Evolutionary conservation across 805 yeast species (phyloP).

Genomic region (Aciculoconidium aculeatum): DNA sequence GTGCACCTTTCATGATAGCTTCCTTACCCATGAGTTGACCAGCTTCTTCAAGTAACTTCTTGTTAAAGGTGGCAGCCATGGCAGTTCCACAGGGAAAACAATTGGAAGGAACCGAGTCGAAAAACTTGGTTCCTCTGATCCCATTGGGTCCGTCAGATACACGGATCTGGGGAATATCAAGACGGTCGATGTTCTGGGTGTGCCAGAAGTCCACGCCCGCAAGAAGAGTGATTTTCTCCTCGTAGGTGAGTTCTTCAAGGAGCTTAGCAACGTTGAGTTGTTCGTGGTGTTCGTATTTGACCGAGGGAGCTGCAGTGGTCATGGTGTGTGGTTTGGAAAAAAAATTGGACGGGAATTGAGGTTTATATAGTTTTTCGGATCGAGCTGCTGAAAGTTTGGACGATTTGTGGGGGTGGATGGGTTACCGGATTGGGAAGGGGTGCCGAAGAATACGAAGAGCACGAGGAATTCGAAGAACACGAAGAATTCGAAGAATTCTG

Average conservation of each 20-base stretch:
- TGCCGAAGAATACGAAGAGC: too few relatives aligned
- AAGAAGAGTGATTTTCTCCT: constrained; percentile 31
- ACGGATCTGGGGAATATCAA: constrained; percentile 12
- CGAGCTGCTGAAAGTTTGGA: too few relatives aligned
- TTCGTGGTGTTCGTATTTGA: constrained; percentile 4
- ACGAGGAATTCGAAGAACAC: too few relatives aligned
- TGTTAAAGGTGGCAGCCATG: constrained; percentile 51
- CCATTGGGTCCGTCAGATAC: constrained; percentile 59
- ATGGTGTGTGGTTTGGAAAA: not conserved
- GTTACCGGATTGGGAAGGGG: constrained; percentile 1
- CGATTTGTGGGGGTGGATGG: constrained; percentile 1
- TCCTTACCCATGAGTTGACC: constrained; percentile 51
- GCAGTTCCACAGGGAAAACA: constrained; percentile 61
- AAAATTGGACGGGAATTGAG: not conserved
- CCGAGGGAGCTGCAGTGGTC: not conserved
- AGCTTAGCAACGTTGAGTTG: constrained; percentile 24
- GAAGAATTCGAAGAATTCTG: too few relatives aligned
- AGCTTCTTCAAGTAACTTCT: constrained; percentile 41
- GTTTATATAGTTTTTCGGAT: too few relatives aligned
- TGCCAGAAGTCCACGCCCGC: constrained; percentile 23
- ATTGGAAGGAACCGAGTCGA: constrained; percentile 47
- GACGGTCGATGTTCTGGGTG: constrained; percentile 11
- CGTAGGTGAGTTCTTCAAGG: constrained; percentile 25
- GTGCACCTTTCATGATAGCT: constrained; percentile 49
- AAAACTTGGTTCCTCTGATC: constrained; percentile 51